Evolutionary conservation across 169 alveolate genomes (phyloP).

Genomic region (Plasmodium gallinaceum): DNA sequence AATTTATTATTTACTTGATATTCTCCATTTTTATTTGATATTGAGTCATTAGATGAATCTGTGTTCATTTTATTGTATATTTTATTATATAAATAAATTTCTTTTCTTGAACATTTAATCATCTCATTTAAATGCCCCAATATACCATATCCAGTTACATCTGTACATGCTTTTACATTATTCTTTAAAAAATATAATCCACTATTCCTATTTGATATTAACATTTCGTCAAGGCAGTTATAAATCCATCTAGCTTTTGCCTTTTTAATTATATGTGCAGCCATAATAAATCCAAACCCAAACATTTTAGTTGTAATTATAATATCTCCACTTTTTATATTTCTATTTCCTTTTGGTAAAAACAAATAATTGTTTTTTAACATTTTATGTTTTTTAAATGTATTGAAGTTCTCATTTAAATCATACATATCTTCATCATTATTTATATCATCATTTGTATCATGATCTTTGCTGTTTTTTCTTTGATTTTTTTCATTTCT

Average conservation of each 20-base stretch:
- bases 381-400: slow-evolving; percentile 24
- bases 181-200: slow-evolving; percentile 63
- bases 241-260: slow-evolving; percentile 78
- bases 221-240: slow-evolving; percentile 76
- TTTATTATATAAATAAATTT: slow-evolving; percentile 14
- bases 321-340: slow-evolving; percentile 53
- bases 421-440: neutral
- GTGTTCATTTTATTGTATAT: neutral
- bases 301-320: slow-evolving; percentile 72
- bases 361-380: slow-evolving; percentile 34
- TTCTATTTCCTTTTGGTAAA: slow-evolving; percentile 66
- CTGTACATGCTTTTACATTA: slow-evolving; percentile 75
- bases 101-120: slow-evolving; percentile 75
- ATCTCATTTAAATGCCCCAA: slow-evolving; percentile 76
- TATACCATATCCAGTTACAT: slow-evolving; percentile 77
- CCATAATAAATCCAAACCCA: slow-evolving; percentile 79
- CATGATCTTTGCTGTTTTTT: neutral
- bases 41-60: neutral
- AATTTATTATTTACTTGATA: neutral
- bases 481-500: neutral
- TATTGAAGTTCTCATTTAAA: slow-evolving; percentile 6
- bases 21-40: neutral
- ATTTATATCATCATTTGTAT: neutral
- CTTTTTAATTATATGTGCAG: slow-evolving; percentile 71
- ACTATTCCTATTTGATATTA: slow-evolving; percentile 68